Conservation (phyloP, 768 basidiomycete species). For the Suillus fuscotomentosus region DNA sequence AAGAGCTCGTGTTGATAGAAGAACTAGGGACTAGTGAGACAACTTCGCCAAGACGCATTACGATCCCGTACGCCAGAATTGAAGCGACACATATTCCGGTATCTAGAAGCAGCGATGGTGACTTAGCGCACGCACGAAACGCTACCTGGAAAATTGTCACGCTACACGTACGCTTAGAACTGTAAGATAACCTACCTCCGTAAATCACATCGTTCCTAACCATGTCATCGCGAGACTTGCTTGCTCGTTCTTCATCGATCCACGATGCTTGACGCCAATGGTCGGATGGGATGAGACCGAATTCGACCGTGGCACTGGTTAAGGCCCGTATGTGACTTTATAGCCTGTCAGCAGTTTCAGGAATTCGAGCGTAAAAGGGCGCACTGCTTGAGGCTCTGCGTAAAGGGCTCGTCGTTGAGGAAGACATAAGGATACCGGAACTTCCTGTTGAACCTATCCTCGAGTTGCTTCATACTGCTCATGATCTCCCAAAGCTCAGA, state of each 20-base stretch:
- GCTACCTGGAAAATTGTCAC: constrained; percentile 47
- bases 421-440: constrained; percentile 87
- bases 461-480: constrained; percentile 69
- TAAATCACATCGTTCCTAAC: constrained; percentile 43
- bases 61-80: constrained; percentile 72
- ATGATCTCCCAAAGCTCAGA: constrained; percentile 56
- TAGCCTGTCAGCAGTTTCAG: constrained; percentile 9
- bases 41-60: neutral
- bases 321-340: constrained; percentile 31
- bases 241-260: constrained; percentile 74
- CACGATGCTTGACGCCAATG: constrained; percentile 78
- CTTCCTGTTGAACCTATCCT: constrained; percentile 82
- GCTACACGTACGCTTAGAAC: neutral
- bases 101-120: constrained; percentile 31
- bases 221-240: constrained; percentile 58
- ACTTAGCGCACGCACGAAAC: constrained; percentile 52
- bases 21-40: constrained; percentile 44
- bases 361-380: constrained; percentile 13
- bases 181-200: neutral
- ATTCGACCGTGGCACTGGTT: constrained; percentile 37
- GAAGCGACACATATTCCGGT: constrained; percentile 95
- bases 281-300: constrained; percentile 63
- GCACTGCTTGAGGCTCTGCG: constrained; percentile 68
- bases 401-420: constrained; percentile 82
- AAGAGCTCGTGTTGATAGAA: constrained; percentile 83